Percentiles rank a stretch among this genome's conserved stretches.
Conservation (phyloP, 371 early-diverging fungal species). For the Circinella umbellata region DNA sequence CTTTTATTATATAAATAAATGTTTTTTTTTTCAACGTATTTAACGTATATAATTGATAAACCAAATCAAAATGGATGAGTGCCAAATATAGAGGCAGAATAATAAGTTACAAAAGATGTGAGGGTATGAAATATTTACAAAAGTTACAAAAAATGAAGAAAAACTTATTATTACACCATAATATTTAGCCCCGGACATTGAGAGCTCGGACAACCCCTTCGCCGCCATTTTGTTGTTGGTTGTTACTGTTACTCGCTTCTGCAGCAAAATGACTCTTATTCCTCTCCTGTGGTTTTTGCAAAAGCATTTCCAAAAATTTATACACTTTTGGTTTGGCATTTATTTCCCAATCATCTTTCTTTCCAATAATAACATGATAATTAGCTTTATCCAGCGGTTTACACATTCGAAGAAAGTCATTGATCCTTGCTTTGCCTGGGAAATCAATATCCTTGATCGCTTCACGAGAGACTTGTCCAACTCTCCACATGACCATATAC, state of each 20-base stretch:
- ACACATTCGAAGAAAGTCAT: not conserved
- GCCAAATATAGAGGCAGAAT: too few relatives aligned
- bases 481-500: conserved; percentile 18
- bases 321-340: conserved; percentile 6
- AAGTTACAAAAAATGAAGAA: too few relatives aligned
- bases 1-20: too few relatives aligned
- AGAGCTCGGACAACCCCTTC: too few relatives aligned
- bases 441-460: conserved; percentile 15
- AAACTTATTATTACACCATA: too few relatives aligned
- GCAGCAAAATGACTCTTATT: not conserved
- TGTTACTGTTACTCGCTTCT: not conserved
- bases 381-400: conserved; percentile 17
- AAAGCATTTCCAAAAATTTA: conserved; percentile 5
- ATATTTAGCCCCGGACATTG: too few relatives aligned
- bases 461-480: conserved; percentile 16
- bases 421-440: conserved; percentile 12
- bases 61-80: too few relatives aligned
- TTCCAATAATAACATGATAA: conserved; percentile 13
- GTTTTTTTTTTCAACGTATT: too few relatives aligned
- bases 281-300: not conserved
- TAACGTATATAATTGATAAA: too few relatives aligned
- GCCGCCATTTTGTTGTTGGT: too few relatives aligned
- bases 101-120: too few relatives aligned
- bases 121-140: too few relatives aligned
- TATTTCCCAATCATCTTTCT: not conserved